Conservation (phyloP, 768 basidiomycete species). For the Mycena olivaceomarginata region DNA sequence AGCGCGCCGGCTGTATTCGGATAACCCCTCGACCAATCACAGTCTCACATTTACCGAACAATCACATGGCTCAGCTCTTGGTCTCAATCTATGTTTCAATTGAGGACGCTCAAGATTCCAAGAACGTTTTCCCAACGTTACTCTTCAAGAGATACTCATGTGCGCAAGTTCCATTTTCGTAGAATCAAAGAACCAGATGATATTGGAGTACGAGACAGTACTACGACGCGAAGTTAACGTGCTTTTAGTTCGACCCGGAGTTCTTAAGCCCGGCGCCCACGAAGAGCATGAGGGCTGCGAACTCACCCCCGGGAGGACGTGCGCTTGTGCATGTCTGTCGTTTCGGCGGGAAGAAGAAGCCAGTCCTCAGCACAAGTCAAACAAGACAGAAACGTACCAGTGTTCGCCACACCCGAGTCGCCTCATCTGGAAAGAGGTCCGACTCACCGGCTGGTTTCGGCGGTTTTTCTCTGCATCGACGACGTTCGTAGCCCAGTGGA, state of each 20-base stretch:
- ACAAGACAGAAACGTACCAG: conserved; percentile 15
- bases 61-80: background rate
- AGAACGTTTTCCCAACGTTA: too few species aligned
- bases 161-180: too few species aligned
- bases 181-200: too few species aligned
- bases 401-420: background rate
- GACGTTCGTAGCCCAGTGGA: background rate
- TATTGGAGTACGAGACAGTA: background rate
- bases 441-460: background rate
- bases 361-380: background rate
- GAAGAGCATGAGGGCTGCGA: conserved; percentile 22
- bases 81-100: too few species aligned
- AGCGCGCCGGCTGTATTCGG: background rate
- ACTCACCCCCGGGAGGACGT: too few species aligned
- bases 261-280: conserved; percentile 14
- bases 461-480: background rate
- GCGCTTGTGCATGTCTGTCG: too few species aligned
- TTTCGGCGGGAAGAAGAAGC: conserved; percentile 8
- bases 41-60: background rate
- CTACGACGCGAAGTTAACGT: background rate
- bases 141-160: too few species aligned
- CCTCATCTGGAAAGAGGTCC: background rate
- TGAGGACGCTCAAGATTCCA: background rate
- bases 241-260: conserved; percentile 13
- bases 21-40: background rate